Evolutionary conservation across 2,329 filamentous ascomycete species (phyloP).

Genomic region (Colletotrichum sansevieriae): DNA sequence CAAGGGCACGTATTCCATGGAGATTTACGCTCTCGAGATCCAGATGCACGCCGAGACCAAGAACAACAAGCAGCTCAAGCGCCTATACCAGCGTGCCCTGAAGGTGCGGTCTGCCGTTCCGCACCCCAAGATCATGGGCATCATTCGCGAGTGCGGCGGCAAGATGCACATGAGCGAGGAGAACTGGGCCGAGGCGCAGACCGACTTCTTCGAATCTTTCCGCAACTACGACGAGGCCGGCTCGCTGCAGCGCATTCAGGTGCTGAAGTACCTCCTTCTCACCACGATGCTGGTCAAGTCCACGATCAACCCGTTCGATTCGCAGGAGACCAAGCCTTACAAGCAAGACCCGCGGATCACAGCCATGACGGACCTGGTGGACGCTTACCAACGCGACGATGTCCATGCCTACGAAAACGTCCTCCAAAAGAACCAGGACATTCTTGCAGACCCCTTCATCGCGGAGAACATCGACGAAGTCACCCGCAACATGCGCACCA

Average conservation of each 20-base stretch:
- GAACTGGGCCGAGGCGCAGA: slow-evolving; percentile 98
- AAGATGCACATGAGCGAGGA: slow-evolving; percentile 99
- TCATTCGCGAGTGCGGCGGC: slow-evolving; percentile 97
- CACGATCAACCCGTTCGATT: slow-evolving; percentile 98
- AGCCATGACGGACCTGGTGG: slow-evolving; percentile 96
- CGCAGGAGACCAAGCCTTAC: slow-evolving; percentile 98
- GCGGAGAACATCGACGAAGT: slow-evolving; percentile 99
- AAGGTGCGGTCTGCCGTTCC: slow-evolving; percentile 96
- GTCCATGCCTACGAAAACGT: slow-evolving; percentile 93
- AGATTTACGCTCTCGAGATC: slow-evolving; percentile 97
- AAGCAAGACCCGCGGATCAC: slow-evolving; percentile 94
- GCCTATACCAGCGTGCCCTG: slow-evolving; percentile 90
- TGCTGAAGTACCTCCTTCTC: slow-evolving; percentile 95
- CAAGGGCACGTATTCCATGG: slow-evolving; percentile 95
- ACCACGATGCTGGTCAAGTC: slow-evolving; percentile 99
- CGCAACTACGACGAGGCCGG: slow-evolving; percentile 99
- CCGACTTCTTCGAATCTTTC: slow-evolving; percentile 98
- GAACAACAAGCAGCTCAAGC: slow-evolving; percentile 97
- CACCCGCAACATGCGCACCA: slow-evolving; percentile 97
- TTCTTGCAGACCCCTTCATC: slow-evolving; percentile 93
- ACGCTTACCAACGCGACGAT: slow-evolving; percentile 95
- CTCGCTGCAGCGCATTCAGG: slow-evolving; percentile 94
- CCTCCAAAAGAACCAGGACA: slow-evolving; percentile 86
- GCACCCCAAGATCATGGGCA: slow-evolving; percentile 98
- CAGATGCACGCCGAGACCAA: slow-evolving; percentile 98